phyloP scores from a whole-genome alignment of 2,329 filamentous ascomycete genomes.

The Colletotrichum brevisporum region DNA sequence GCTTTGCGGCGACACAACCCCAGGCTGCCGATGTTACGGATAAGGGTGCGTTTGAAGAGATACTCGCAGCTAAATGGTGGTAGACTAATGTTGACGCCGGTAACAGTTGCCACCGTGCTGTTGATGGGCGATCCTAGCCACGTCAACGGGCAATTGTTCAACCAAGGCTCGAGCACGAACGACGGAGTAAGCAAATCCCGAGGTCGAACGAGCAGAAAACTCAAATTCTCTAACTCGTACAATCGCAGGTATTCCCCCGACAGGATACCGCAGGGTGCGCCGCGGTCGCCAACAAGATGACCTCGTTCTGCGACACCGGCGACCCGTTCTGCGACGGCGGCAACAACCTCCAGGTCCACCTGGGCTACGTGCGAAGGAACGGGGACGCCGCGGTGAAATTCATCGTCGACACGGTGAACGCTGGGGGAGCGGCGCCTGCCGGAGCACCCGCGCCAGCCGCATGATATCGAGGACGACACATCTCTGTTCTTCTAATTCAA shows the following conservation, averaged over 20 bases:
- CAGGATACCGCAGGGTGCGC: conserved; percentile 51
- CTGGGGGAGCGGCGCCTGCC: neutral
- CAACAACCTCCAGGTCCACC: conserved; percentile 47
- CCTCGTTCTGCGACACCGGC: conserved; percentile 57
- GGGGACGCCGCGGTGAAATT: conserved; percentile 51
- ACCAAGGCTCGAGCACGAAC: conserved; percentile 52
- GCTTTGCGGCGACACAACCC: conserved; percentile 46
- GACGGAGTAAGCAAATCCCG: conserved; percentile 52
- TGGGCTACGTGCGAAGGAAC: conserved; percentile 53
- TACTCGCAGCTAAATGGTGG: neutral
- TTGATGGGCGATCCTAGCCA: conserved; percentile 60
- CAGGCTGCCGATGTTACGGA: conserved; percentile 47
- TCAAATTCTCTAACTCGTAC: neutral
- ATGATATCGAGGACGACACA: neutral
- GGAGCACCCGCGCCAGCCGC: neutral
- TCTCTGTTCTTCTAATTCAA: too few species aligned
- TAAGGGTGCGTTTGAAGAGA: conserved; percentile 42
- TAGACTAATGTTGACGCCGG: neutral
- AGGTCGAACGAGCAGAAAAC: neutral
- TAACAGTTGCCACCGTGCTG: conserved; percentile 55
- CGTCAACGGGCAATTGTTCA: conserved; percentile 51
- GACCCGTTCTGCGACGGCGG: conserved; percentile 58
- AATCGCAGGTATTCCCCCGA: conserved; percentile 52
- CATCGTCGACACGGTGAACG: conserved; percentile 47
- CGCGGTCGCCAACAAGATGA: conserved; percentile 50